Percentiles rank a stretch among this genome's conserved stretches.
phyloP scores from a whole-genome alignment of 768 basidiomycete genomes.

The Kwoniella pini region DNA sequence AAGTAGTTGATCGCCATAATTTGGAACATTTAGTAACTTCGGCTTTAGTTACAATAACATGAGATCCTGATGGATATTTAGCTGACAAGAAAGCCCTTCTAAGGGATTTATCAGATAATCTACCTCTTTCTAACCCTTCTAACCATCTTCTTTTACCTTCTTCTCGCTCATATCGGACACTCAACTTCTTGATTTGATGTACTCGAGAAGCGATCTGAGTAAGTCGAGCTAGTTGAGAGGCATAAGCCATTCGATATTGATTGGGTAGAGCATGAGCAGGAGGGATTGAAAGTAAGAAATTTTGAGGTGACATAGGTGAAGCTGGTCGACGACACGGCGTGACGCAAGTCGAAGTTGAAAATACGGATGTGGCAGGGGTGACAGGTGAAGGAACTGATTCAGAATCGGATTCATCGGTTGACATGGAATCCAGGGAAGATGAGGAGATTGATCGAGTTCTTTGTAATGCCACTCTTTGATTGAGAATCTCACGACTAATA shows the following conservation, averaged over 20 bases:
- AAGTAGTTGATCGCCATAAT: constrained; percentile 28
- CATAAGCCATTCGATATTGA: constrained; percentile 38
- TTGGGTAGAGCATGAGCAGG: constrained; percentile 42
- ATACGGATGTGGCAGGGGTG: constrained; percentile 46
- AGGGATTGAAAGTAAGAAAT: constrained; percentile 42
- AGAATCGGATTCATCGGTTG: constrained; percentile 22
- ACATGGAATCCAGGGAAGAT: constrained; percentile 21
- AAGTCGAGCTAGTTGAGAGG: constrained; percentile 40
- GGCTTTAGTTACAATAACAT: background rate
- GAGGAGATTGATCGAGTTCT: constrained; percentile 26
- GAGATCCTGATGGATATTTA: constrained; percentile 2
- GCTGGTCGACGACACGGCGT: constrained; percentile 9
- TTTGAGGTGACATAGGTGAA: constrained; percentile 16
- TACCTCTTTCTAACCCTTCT: constrained; percentile 39
- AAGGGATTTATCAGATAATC: constrained; percentile 38
- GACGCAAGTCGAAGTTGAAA: constrained; percentile 27
- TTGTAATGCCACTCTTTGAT: background rate
- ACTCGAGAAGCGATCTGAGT: constrained; percentile 39
- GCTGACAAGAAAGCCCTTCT: constrained; percentile 42
- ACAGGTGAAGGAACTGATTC: constrained; percentile 18
- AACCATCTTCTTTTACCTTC: constrained; percentile 49
- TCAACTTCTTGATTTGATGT: constrained; percentile 41
- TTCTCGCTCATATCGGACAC: constrained; percentile 44
- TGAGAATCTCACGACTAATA: constrained; percentile 6
- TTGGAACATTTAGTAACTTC: constrained; percentile 22